These are phyloP conservation scores for Flaveria bidentis DNA, from an alignment of 129 eudicot species.

Conservation along the genomic window DNA sequence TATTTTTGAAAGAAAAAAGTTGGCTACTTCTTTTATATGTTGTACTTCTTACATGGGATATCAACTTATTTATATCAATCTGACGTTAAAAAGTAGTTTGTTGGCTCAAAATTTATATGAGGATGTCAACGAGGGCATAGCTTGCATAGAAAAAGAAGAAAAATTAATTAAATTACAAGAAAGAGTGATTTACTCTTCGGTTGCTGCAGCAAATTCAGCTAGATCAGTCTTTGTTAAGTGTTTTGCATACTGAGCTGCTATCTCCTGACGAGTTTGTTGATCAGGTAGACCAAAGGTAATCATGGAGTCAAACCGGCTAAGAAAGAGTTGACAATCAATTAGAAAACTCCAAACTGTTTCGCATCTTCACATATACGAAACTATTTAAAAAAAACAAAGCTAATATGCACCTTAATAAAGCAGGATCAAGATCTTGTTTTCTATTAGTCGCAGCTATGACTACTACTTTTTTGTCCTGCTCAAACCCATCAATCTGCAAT, in stretches of 20 bases:
- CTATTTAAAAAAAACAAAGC: neutral
- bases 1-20: neutral
- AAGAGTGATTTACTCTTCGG: conserved; percentile 61
- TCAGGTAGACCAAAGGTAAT: conserved; percentile 87
- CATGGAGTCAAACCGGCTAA: conserved; percentile 95
- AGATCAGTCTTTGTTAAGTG: conserved; percentile 76
- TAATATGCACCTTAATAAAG: conserved; percentile 69
- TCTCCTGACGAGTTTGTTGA: conserved; percentile 79
- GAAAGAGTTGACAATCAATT: conserved; percentile 26
- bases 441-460: conserved; percentile 97
- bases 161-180: conserved; percentile 3
- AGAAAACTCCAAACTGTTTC: conserved; percentile 4
- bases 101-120: neutral
- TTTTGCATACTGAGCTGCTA: conserved; percentile 92
- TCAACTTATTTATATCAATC: neutral
- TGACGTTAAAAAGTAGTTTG: neutral
- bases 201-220: conserved; percentile 67
- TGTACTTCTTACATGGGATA: neutral
- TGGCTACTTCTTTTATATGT: neutral
- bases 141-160: conserved; percentile 19
- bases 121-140: neutral
- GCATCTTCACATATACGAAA: neutral
- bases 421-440: conserved; percentile 98
- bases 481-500: conserved; percentile 95
- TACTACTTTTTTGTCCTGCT: conserved; percentile 96